A percentile compares a stretch with the other conserved stretches of the same genome.
Evolutionary conservation across 331 rosid genomes (phyloP).

Genomic region (Cydonia oblonga): DNA sequence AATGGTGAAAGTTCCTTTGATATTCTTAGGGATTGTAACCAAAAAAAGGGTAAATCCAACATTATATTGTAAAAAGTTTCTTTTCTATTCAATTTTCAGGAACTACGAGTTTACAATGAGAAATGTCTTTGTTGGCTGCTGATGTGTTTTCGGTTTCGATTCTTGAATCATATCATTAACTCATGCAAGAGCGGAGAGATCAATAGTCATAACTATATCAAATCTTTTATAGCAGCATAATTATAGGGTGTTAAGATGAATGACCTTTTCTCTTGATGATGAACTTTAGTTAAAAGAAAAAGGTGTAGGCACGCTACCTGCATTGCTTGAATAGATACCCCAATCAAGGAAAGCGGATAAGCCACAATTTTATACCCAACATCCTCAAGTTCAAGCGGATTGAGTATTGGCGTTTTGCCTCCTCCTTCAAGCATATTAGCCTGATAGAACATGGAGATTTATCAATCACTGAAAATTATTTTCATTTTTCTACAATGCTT

Average conservation of each 20-base stretch:
- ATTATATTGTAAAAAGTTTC: background rate
- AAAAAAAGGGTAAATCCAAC: too few species aligned
- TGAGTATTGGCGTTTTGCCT: conserved; percentile 77
- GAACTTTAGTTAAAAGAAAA: background rate
- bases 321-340: conserved; percentile 85
- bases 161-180: background rate
- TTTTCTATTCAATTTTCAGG: background rate
- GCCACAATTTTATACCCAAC: conserved; percentile 70
- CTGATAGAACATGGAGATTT: conserved; percentile 29
- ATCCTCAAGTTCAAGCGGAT: conserved; percentile 70
- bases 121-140: background rate
- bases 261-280: background rate
- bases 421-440: conserved; percentile 99
- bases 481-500: background rate
- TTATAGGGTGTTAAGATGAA: background rate
- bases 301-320: conserved; percentile 38
- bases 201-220: background rate
- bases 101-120: background rate
- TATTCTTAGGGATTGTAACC: too few species aligned
- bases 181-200: background rate
- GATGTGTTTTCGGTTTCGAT: background rate
- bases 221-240: background rate
- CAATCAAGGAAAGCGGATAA: conserved; percentile 85
- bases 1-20: background rate
- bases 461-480: conserved; percentile 2